Conservation (phyloP, 768 basidiomycete species). For the Chalciporus pseudorubinellus region DNA sequence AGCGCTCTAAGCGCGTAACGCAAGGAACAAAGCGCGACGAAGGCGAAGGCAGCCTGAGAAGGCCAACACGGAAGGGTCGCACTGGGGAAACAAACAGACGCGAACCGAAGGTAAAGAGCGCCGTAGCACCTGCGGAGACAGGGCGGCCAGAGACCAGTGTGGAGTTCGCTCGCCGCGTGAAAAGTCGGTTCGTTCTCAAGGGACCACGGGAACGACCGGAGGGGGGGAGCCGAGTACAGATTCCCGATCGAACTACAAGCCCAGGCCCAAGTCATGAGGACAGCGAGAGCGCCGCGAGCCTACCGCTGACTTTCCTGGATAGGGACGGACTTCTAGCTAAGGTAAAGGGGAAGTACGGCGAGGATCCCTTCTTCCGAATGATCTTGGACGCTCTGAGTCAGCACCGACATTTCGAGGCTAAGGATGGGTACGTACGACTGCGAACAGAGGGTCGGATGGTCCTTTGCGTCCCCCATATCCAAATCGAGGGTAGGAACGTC, state of each 20-base stretch:
- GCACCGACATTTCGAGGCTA: slow-evolving; percentile 24
- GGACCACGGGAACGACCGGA: slow-evolving; percentile 14
- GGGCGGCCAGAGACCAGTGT: slow-evolving; percentile 7
- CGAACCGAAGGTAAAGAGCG: too few species aligned
- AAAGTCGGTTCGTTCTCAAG: slow-evolving; percentile 13
- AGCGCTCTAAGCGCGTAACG: too few species aligned
- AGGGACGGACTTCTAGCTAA: not conserved
- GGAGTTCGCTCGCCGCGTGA: not conserved
- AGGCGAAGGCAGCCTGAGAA: too few species aligned
- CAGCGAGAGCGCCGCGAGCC: too few species aligned
- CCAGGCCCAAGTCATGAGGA: too few species aligned
- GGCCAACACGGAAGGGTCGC: too few species aligned
- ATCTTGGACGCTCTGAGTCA: slow-evolving; percentile 21
- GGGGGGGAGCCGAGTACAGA: too few species aligned
- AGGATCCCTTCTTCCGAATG: slow-evolving; percentile 31
- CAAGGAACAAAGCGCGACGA: too few species aligned
- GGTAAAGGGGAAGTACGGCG: slow-evolving; percentile 13
- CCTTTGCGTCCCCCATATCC: slow-evolving; percentile 28
- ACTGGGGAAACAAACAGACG: too few species aligned
- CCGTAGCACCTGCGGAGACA: too few species aligned
- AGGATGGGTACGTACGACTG: slow-evolving; percentile 24
- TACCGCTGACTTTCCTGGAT: not conserved
- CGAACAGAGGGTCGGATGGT: not conserved
- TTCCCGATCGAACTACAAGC: too few species aligned
- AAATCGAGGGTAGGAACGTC: slow-evolving; percentile 12